A percentile compares a stretch with the other conserved stretches of the same genome.
Evolutionary conservation across 345 rosid species (phyloP).

Genomic region (Iberis pinnata): DNA sequence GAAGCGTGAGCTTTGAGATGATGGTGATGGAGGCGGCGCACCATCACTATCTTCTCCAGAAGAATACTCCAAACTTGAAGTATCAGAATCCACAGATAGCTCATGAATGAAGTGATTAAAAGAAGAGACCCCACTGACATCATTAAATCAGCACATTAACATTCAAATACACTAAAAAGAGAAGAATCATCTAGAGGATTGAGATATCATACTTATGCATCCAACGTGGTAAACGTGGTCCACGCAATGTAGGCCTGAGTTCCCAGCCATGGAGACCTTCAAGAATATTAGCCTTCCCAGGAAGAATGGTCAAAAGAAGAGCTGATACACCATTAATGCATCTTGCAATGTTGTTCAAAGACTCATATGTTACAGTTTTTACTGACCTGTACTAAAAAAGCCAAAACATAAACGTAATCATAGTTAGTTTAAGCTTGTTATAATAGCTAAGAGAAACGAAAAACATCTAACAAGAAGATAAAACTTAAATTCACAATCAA

Average conservation of each 20-base stretch:
- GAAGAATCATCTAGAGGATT: not conserved
- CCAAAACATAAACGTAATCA: constrained; percentile 24
- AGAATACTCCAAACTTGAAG: constrained; percentile 64
- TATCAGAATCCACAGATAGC: constrained; percentile 70
- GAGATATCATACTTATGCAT: constrained; percentile 66
- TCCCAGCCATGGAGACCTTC: constrained; percentile 98
- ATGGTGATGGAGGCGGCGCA: constrained; percentile 53
- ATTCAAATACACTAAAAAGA: not conserved
- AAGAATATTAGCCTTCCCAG: constrained; percentile 68
- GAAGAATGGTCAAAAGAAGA: constrained; percentile 59
- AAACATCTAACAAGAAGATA: constrained; percentile 2
- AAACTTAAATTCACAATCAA: not conserved
- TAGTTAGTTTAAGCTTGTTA: constrained; percentile 8
- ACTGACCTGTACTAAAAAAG: constrained; percentile 65
- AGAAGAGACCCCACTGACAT: constrained; percentile 81
- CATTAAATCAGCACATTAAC: not conserved
- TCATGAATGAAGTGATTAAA: constrained; percentile 89
- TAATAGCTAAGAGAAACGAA: not conserved
- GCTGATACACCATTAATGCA: constrained; percentile 82
- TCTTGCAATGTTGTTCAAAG: constrained; percentile 70
- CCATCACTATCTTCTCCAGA: constrained; percentile 81
- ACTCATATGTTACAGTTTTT: constrained; percentile 83
- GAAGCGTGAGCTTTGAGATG: constrained; percentile 60
- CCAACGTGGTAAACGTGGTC: constrained; percentile 91
- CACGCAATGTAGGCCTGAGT: constrained; percentile 82